Percentiles rank a stretch among this genome's conserved stretches.
These are phyloP conservation scores for Volvox reticuliferus DNA, from an alignment of 139 green algal genomes.

Conservation along the genomic window DNA sequence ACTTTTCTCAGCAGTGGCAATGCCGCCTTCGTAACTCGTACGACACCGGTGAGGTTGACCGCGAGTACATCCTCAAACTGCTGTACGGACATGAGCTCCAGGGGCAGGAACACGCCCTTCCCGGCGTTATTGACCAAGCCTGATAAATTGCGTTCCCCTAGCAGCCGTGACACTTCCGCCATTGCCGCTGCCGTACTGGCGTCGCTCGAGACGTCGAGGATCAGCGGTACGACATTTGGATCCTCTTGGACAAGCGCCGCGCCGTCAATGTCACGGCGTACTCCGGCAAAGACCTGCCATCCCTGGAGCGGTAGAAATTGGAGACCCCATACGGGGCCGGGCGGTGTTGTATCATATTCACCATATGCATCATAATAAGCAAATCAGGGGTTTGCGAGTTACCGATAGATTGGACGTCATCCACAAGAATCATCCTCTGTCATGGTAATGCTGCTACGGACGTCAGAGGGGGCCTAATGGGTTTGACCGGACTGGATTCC, in stretches of 20 bases:
- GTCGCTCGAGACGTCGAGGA: conserved; percentile 27
- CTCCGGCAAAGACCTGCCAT: conserved; percentile 43
- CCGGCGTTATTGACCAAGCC: conserved; percentile 49
- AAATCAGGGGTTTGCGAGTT: too few relatives aligned
- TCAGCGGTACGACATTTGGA: background rate
- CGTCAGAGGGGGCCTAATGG: too few relatives aligned
- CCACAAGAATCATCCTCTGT: too few relatives aligned
- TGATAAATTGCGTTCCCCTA: background rate
- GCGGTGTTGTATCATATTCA: too few relatives aligned
- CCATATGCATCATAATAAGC: too few relatives aligned
- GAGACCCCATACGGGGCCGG: too few relatives aligned
- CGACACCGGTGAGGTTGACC: conserved; percentile 36
- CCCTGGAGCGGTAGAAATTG: background rate
- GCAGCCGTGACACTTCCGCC: background rate
- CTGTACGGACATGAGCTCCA: conserved; percentile 30
- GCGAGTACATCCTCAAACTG: conserved; percentile 30
- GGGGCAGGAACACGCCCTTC: conserved; percentile 19
- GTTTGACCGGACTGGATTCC: too few relatives aligned
- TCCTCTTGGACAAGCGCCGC: background rate
- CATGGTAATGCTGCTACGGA: too few relatives aligned
- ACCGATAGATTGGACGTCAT: too few relatives aligned
- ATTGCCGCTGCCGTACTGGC: background rate
- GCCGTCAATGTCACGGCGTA: background rate
- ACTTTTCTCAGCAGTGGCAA: conserved; percentile 14
- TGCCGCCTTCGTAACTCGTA: conserved; percentile 29